Evolutionary conservation across 352 stramenopile species (phyloP).

Genomic region (Pythium guiyangense): DNA sequence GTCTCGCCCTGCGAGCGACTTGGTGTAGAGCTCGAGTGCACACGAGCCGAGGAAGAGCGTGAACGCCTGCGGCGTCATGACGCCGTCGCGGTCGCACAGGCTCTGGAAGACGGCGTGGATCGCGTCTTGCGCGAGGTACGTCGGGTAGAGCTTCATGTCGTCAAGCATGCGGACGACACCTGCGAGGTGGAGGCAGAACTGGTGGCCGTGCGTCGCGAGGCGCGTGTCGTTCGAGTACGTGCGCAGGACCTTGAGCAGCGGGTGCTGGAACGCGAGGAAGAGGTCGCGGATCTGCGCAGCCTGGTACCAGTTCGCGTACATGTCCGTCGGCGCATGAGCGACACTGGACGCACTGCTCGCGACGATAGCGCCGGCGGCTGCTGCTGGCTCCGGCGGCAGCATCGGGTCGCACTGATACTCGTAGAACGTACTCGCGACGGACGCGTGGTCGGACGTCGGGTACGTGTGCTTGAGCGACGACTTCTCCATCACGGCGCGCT

Average conservation of each 20-base stretch:
- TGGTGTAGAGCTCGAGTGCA: constrained; percentile 51
- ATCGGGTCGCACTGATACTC: constrained; percentile 66
- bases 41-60: constrained; percentile 58
- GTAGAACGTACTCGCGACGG: constrained; percentile 29
- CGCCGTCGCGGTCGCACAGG: constrained; percentile 26
- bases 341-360: background rate
- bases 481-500: constrained; percentile 77
- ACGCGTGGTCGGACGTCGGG: constrained; percentile 22
- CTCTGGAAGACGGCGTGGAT: constrained; percentile 44
- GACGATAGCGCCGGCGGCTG: background rate
- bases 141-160: constrained; percentile 57
- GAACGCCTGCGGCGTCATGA: constrained; percentile 41
- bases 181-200: constrained; percentile 35
- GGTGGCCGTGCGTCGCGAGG: constrained; percentile 28
- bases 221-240: constrained; percentile 54
- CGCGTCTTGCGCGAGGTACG: constrained; percentile 42
- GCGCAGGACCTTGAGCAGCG: constrained; percentile 44
- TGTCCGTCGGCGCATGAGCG: constrained; percentile 5
- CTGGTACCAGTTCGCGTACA: constrained; percentile 49
- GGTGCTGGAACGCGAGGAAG: constrained; percentile 46
- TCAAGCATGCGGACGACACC: constrained; percentile 47
- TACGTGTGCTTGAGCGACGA: constrained; percentile 71
- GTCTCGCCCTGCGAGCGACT: constrained; percentile 9
- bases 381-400: constrained; percentile 27
- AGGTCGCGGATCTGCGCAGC: constrained; percentile 54